Conservation (phyloP, 2,329 filamentous ascomycete species). For the Didymella lethalis region DNA sequence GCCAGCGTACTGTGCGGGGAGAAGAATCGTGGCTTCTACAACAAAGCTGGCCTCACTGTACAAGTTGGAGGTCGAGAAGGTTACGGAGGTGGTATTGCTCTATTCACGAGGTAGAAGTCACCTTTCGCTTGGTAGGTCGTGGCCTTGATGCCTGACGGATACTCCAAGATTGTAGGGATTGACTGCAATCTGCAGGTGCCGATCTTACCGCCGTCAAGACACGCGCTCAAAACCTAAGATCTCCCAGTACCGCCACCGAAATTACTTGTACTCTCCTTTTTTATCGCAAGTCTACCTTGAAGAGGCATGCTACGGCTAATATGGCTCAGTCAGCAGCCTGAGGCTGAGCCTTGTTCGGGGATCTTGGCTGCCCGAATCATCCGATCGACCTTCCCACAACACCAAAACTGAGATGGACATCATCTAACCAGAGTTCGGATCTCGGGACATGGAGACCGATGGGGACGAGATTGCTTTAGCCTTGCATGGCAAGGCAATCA, state of each 20-base stretch:
- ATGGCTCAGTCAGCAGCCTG: neutral
- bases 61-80: constrained; percentile 20
- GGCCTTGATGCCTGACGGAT: neutral
- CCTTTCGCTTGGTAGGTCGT: neutral
- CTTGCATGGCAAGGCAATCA: neutral
- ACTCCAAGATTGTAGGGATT: neutral
- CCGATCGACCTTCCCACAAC: neutral
- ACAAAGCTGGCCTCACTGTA: constrained; percentile 30
- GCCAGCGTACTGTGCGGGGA: constrained; percentile 43
- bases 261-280: neutral
- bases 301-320: neutral
- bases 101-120: constrained; percentile 28
- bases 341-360: neutral
- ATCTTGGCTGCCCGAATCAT: neutral
- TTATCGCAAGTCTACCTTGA: neutral
- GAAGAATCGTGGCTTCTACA: constrained; percentile 42
- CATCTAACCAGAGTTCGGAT: neutral
- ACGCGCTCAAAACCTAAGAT: neutral
- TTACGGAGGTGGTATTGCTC: constrained; percentile 25
- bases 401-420: neutral
- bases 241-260: neutral
- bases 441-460: neutral
- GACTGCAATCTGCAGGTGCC: neutral
- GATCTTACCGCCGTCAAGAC: neutral
- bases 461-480: too few species aligned